Evolutionary conservation across 2,329 filamentous ascomycete genomes (phyloP).

Genomic region (Arachnomyces sp.): DNA sequence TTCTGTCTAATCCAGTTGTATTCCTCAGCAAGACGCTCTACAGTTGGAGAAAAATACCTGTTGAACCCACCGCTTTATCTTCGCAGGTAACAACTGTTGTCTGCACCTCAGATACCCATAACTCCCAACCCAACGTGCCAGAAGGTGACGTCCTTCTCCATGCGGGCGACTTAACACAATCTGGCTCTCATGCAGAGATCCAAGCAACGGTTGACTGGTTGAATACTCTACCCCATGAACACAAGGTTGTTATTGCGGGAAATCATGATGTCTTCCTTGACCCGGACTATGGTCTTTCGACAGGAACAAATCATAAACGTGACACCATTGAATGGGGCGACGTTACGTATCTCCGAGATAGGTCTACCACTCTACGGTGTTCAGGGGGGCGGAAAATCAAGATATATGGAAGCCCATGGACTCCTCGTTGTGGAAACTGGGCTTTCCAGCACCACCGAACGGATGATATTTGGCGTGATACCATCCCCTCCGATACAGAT

Average conservation of each 20-base stretch:
- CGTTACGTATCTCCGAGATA: slow-evolving; percentile 64
- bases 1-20: slow-evolving; percentile 10
- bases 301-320: slow-evolving; percentile 21
- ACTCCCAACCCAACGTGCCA: slow-evolving; percentile 15
- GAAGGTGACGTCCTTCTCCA: slow-evolving; percentile 35
- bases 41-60: slow-evolving; percentile 10
- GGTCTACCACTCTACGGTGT: slow-evolving; percentile 52
- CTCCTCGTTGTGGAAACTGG: slow-evolving; percentile 63
- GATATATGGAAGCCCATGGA: slow-evolving; percentile 67
- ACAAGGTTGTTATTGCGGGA: slow-evolving; percentile 72
- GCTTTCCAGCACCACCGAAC: slow-evolving; percentile 63
- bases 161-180: slow-evolving; percentile 43
- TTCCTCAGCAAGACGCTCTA: slow-evolving; percentile 14
- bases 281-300: slow-evolving; percentile 43
- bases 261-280: slow-evolving; percentile 84
- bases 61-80: slow-evolving; percentile 6
- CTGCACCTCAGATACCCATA: slow-evolving; percentile 26
- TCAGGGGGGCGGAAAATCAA: slow-evolving; percentile 48
- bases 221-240: slow-evolving; percentile 54
- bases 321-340: slow-evolving; percentile 51
- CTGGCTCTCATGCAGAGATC: slow-evolving; percentile 59
- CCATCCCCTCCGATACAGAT: slow-evolving; percentile 60
- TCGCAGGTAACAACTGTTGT: slow-evolving; percentile 13
- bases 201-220: slow-evolving; percentile 73
- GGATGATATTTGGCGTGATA: slow-evolving; percentile 57